Evolutionary conservation across 2,329 filamentous ascomycete species (phyloP), one percentile per base, ranked within the genome.

Genomic region (Botryotinia calthae): DNA sequence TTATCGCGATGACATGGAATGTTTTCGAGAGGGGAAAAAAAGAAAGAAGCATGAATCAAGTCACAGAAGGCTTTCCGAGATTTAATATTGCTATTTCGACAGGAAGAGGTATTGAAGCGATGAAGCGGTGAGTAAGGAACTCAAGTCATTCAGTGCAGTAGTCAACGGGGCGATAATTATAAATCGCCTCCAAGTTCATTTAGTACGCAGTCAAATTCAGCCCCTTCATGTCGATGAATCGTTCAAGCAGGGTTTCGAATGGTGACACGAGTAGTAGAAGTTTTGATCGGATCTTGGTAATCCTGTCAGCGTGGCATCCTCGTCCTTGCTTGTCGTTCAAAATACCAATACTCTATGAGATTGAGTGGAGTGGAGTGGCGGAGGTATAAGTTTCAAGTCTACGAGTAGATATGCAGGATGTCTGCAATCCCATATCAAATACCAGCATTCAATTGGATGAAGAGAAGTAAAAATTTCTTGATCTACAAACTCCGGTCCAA

Each of bases 221-320:
- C 31, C 46, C 64, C 54, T 22, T 67, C 42, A 48, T 66, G 61
- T 44, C 48, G 34, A 51, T 64, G 69, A 71, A 64, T 71, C 56
- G 31, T 40, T 25, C 34, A 44, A 64, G 22, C 58, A 70, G 48
- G 68, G 42, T 70, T 64, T 64, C 59, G 37, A 71, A 64, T 66
- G 18, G 69, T 34, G 59, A 70, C 68, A 64, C 46, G 46, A 64
- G 31, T 64, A 40, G 10, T 22, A 46, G 44, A 16, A 70, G 28
- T 44, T 64, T 70, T 70, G 8, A 64, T 64, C 58, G 44, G 58
- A 64, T 70, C 58, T 70, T 67, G 46, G 22, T 67, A 67, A 54
- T 54, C 28, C 62, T 70, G 12, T 25, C 25, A 64, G n/a, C 62
- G 46, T 64, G 20, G 62, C 18, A 70, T 63, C 56, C 68, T 37